Percentiles rank a stretch among this genome's conserved stretches.
Evolutionary conservation across 495 filamentous ascomycete genomes (phyloP).

Genomic region (Trichodelitschia bisporula): DNA sequence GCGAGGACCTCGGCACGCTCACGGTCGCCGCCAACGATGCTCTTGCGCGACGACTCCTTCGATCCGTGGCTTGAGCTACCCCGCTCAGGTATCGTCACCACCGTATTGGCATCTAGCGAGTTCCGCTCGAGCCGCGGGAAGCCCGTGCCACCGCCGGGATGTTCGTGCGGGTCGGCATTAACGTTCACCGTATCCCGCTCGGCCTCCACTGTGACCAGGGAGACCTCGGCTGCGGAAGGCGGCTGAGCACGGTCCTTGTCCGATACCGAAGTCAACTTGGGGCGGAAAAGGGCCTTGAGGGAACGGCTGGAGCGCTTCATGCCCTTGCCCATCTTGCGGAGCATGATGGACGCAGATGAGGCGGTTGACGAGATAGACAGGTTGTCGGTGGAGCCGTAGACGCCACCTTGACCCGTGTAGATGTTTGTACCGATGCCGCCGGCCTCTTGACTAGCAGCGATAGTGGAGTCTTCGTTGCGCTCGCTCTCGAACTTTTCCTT

Average conservation of each 20-base stretch:
- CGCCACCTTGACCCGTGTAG: conserved; percentile 64
- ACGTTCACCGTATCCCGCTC: conserved; percentile 69
- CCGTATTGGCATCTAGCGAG: conserved; percentile 34
- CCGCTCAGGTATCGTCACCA: no score
- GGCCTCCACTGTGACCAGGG: conserved; percentile 88
- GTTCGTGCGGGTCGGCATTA: conserved; percentile 42
- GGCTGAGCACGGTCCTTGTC: conserved; percentile 32
- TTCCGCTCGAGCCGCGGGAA: conserved; percentile 75
- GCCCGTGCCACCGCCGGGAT: conserved; percentile 49
- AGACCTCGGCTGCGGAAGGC: conserved; percentile 52
- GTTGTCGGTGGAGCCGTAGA: conserved; percentile 92
- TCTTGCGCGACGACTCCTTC: conserved; percentile 28
- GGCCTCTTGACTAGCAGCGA: conserved; percentile 75
- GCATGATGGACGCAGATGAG: conserved; percentile 96
- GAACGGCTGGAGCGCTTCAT: conserved; percentile 84
- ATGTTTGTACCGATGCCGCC: conserved; percentile 81
- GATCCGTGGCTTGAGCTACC: conserved; percentile 3
- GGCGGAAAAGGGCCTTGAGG: conserved; percentile 81
- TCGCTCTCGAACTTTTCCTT: conserved; percentile 31
- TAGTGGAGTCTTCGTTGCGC: conserved; percentile 38
- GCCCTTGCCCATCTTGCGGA: conserved; percentile 95
- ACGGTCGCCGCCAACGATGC: conserved; percentile 71
- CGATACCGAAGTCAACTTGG: conserved; percentile 76
- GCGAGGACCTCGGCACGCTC: conserved; percentile 81
- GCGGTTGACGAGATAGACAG: conserved; percentile 92